phyloP scores from a whole-genome alignment of 2,329 filamentous ascomycete species.

The Venturia asperata region DNA sequence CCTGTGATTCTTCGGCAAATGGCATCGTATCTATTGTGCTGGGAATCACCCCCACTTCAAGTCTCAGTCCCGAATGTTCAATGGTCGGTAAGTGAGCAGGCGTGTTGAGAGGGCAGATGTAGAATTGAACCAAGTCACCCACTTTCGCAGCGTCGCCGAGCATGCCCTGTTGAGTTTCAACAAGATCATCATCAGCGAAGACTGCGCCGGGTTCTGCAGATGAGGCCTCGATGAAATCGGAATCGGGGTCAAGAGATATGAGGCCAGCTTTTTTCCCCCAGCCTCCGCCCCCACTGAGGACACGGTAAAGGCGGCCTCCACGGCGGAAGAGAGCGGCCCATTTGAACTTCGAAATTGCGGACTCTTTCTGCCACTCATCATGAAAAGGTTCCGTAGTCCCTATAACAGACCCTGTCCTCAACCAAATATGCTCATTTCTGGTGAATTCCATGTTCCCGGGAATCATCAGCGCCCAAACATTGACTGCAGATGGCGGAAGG shows the following conservation, averaged over 20 bases:
- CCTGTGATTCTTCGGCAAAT: constrained; percentile 21
- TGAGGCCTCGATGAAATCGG: constrained; percentile 25
- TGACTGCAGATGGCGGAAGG: constrained; percentile 43
- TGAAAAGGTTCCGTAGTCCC: constrained; percentile 10
- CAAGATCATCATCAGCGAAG: constrained; percentile 10
- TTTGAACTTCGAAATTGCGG: neutral
- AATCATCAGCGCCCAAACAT: constrained; percentile 67
- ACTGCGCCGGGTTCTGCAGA: constrained; percentile 5
- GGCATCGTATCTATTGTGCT: constrained; percentile 38
- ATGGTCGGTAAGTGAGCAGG: neutral
- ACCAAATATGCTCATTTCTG: neutral
- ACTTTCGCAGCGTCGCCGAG: constrained; percentile 5
- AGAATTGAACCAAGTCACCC: constrained; percentile 27
- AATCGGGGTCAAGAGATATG: constrained; percentile 62
- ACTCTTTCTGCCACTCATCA: neutral
- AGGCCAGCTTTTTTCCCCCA: constrained; percentile 78
- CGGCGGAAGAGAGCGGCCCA: neutral
- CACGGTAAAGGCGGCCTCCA: constrained; percentile 39
- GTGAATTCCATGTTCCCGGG: constrained; percentile 31
- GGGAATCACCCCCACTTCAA: constrained; percentile 38
- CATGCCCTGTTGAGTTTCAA: constrained; percentile 8
- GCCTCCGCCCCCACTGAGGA: constrained; percentile 73
- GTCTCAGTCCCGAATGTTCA: constrained; percentile 21
- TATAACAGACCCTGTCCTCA: neutral
- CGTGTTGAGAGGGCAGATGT: constrained; percentile 23